A percentile compares a stretch with the other conserved stretches of the same genome.
Conservation (phyloP, 2,329 filamentous ascomycete genomes). For the Hyphodiscus sp. region DNA sequence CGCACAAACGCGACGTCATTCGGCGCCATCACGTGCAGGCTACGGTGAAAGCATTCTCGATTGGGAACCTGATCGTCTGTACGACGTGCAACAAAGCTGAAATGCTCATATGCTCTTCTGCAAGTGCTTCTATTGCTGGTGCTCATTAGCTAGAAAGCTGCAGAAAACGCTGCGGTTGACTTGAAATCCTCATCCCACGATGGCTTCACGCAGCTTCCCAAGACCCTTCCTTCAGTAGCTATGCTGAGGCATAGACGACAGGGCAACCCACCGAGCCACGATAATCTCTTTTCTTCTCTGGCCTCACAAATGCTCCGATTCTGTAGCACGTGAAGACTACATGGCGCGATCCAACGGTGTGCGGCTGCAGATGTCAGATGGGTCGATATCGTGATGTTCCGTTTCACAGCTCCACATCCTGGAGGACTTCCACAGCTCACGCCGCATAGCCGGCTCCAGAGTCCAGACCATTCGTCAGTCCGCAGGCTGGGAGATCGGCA, state of each 20-base stretch:
- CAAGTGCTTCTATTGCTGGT: neutral
- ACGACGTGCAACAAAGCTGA: neutral
- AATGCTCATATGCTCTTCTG: neutral
- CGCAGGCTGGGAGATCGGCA: neutral
- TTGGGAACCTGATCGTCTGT: neutral
- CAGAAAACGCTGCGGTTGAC: neutral
- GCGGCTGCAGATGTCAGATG: neutral
- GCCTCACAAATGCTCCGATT: neutral
- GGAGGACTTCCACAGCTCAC: neutral
- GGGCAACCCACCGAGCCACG: no score
- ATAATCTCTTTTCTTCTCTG: no score
- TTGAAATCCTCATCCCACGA: neutral
- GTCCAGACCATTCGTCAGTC: no score
- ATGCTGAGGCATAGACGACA: no score
- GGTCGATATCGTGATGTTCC: neutral
- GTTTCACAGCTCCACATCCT: neutral
- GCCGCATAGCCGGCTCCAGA: no score
- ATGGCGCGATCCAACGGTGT: neutral
- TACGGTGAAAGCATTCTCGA: neutral
- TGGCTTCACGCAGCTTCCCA: neutral
- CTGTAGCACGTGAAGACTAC: neutral
- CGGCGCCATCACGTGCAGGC: neutral
- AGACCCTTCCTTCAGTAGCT: neutral
- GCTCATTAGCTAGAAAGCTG: neutral
- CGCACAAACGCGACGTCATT: no score